Base-by-base conservation (phyloP, 2,329 filamentous ascomycete genomes). In the Blastomyces gilchristii region DNA sequence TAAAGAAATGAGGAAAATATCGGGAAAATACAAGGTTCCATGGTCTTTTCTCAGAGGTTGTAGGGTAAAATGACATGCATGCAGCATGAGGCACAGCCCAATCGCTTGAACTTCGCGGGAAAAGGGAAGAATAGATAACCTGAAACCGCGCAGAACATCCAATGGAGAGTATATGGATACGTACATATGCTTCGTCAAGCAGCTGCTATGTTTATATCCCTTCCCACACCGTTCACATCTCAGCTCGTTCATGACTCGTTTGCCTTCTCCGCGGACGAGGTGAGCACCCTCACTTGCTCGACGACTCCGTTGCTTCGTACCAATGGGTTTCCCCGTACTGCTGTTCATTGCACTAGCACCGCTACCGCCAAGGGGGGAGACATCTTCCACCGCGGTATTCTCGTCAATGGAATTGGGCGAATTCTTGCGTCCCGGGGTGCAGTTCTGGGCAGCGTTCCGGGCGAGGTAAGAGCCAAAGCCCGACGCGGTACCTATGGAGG, bases 141-240 rank as follows among this genome's bases (percentile, higher is more conserved):
- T 31, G 28, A 31, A 31, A 31, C 28, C 28, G 28, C 2, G 28
- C 28, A 31, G 28, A 31, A 31, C 28, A 31, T 31, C 28, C 28
- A 31, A 31, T 31, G 28, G 28, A 31, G 28, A 47, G 8, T 43
- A 43, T 43, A 43, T 3, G 18, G 67, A 76, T 83, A 96, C 94
- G 85, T 87, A 97, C 94, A 97, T 88, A 87, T 99, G 94, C 86
- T 97, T 99, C 77, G 90, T 95, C 83, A 99, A 86, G 86, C 94
- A 99, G 82, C 94, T 97, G 86, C 92, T 96, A 84, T 99, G 94
- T 87, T 99, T 99, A 86, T 99, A 99, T 80, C 91, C 91, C 84
- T 99, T 99, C 78, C 93, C 93, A 82, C 94, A 99, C 79, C 92
- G 93, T 75, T 96, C 91, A 81, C 94, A 99, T 78, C 89, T 91